phyloP scores from a whole-genome alignment of 345 rosid genomes.

The Excoecaria agallocha region DNA sequence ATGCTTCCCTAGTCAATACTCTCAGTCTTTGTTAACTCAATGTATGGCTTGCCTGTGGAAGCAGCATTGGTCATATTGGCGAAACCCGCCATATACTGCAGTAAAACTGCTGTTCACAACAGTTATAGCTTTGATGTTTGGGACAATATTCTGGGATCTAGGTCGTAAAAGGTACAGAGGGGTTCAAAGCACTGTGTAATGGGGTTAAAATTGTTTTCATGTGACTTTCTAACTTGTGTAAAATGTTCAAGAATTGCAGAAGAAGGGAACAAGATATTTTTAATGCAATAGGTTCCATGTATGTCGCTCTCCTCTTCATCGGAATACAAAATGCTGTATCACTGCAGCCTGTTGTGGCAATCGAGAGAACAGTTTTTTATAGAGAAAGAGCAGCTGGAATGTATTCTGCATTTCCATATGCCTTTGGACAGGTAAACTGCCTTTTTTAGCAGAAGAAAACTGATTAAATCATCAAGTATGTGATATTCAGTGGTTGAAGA shows the following conservation, averaged over 20 bases:
- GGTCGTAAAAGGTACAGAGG: conserved; percentile 47
- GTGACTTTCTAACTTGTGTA: not conserved
- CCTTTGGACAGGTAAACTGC: conserved; percentile 71
- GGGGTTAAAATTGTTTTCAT: not conserved
- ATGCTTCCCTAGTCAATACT: conserved; percentile 48
- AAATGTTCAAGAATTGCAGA: conserved; percentile 31
- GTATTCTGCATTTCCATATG: conserved; percentile 73
- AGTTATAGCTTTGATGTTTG: conserved; percentile 57
- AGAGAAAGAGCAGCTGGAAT: conserved; percentile 75
- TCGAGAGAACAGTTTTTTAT: conserved; percentile 68
- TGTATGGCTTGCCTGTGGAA: conserved; percentile 71
- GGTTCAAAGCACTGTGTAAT: not conserved
- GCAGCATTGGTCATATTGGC: conserved; percentile 75
- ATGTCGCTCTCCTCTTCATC: no score
- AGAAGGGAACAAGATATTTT: conserved; percentile 44
- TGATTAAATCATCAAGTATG: no score
- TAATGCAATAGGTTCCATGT: no score
- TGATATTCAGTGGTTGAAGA: no score
- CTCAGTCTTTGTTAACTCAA: conserved; percentile 55
- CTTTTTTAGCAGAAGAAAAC: no score
- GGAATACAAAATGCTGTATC: no score
- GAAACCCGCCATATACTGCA: conserved; percentile 65
- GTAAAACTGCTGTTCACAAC: conserved; percentile 59
- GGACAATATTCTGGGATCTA: conserved; percentile 70
- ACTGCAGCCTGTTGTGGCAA: no score